Evolutionary conservation across 345 rosid species (phyloP), one percentile per base, ranked within the genome.

Genomic region (Pistacia vera): DNA sequence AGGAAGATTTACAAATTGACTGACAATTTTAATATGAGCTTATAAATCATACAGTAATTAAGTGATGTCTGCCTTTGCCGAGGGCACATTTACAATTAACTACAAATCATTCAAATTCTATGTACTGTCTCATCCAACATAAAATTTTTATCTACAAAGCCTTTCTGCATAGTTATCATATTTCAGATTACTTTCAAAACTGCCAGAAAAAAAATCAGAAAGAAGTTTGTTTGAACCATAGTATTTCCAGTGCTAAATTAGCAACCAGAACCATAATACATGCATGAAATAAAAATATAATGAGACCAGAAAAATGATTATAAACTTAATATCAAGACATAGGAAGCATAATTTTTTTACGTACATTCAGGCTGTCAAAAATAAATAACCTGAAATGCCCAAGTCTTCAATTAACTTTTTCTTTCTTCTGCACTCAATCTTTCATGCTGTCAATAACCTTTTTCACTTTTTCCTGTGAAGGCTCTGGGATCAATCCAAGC

Each of bases 401-500:
- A 95, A 82, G 63, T 91, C 91, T 83, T 85, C 84, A 80, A 82
- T 81, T 73, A 93, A 81, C 69, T 87, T 85, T 84, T 86, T 81
- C 89, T 91, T 78, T 88, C 90, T 72, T 90, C 89, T 68, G 83
- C 71, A 79, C 81, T 88, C 62, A 95, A 84, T 77, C 77, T 85
- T 49, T 69, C 69, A 82, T 85, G 59, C 80, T 82, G 67, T 88
- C 90, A 72, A 90, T 90, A 66, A 90, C 82, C 66, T 84, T 83
- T 76, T 87, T 89, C 63, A 90, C 75, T 73, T 82, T 85, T 62
- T 85, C 89, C 63, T 81, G 70, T 25, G 93, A 82, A 63, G 91
- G 74, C 76, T 86, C 83, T 60, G 85, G 84, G 79, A 54, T 93
- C 94, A 75, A 87, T 86, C 97, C 97, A 95, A 65, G 95, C 97